Percentiles rank a stretch among this genome's conserved stretches.
Evolutionary conservation across 768 basidiomycete genomes (phyloP).

Genomic region (Naematelia aurantialba): DNA sequence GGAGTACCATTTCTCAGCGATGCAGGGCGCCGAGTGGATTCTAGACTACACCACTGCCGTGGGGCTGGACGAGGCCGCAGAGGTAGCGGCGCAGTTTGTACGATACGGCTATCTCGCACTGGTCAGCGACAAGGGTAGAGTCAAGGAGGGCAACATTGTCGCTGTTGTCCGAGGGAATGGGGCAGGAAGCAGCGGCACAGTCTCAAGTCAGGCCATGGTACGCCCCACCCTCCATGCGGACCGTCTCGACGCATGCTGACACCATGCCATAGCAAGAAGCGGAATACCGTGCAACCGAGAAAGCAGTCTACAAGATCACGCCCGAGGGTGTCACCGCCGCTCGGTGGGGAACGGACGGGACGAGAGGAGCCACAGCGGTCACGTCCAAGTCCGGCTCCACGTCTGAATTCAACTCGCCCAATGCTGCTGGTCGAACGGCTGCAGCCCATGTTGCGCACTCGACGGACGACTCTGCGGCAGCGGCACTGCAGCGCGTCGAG

Average conservation of each 20-base stretch:
- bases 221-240: slow-evolving; percentile 7
- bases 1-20: slow-evolving; percentile 72
- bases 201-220: slow-evolving; percentile 40
- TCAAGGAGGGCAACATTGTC: slow-evolving; percentile 38
- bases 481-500: slow-evolving; percentile 13
- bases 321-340: slow-evolving; percentile 83
- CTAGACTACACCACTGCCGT: slow-evolving; percentile 95
- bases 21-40: slow-evolving; percentile 90
- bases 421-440: slow-evolving; percentile 62
- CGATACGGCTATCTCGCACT: slow-evolving; percentile 84
- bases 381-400: slow-evolving; percentile 10
- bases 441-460: slow-evolving; percentile 18
- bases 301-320: slow-evolving; percentile 90
- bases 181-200: slow-evolving; percentile 35
- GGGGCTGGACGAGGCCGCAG: slow-evolving; percentile 91
- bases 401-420: slow-evolving; percentile 51
- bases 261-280: slow-evolving; percentile 73
- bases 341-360: slow-evolving; percentile 64
- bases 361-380: slow-evolving; percentile 4
- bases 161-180: slow-evolving; percentile 41
- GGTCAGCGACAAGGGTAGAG: slow-evolving; percentile 54
- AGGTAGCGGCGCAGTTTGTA: slow-evolving; percentile 97
- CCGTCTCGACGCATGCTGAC: slow-evolving; percentile 3
- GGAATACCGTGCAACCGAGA: slow-evolving; percentile 93
- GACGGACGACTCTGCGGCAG: slow-evolving; percentile 7